Conservation (phyloP, 257 asterid genomes). For the Apocynum venetum region DNA sequence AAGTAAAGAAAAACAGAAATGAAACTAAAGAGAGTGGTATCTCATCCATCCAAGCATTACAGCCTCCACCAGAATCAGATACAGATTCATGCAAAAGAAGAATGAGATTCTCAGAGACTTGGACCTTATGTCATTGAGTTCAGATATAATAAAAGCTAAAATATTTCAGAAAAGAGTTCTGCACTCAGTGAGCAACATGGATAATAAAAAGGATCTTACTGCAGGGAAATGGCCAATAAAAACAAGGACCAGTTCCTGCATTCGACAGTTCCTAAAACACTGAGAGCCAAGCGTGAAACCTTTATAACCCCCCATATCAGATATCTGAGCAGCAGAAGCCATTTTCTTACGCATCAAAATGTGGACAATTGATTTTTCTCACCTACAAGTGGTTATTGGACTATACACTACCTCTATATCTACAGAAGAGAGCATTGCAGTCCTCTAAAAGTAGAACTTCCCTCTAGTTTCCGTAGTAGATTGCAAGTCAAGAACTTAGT, state of each 20-base stretch:
- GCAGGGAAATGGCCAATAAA: constrained; percentile 16
- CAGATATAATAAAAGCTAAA: no score
- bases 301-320: not conserved
- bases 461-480: not conserved
- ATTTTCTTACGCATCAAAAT: constrained; percentile 13
- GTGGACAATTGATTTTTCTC: not conserved
- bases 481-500: not conserved
- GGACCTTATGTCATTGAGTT: no score
- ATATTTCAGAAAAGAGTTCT: not conserved
- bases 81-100: no score
- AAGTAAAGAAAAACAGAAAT: no score
- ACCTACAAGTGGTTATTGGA: not conserved
- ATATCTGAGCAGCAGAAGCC: not conserved
- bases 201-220: no score
- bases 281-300: not conserved
- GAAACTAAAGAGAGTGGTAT: no score
- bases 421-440: constrained; percentile 11
- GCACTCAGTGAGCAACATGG: not conserved
- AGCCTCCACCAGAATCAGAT: no score
- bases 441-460: not conserved
- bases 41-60: no score
- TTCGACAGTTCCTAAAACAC: not conserved
- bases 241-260: constrained; percentile 22
- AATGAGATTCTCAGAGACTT: no score
- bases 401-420: constrained; percentile 15